Evolutionary conservation across 2,329 filamentous ascomycete species (phyloP), one percentile per base, ranked within the genome.

Genomic region (Aspergillus aculeatus): DNA sequence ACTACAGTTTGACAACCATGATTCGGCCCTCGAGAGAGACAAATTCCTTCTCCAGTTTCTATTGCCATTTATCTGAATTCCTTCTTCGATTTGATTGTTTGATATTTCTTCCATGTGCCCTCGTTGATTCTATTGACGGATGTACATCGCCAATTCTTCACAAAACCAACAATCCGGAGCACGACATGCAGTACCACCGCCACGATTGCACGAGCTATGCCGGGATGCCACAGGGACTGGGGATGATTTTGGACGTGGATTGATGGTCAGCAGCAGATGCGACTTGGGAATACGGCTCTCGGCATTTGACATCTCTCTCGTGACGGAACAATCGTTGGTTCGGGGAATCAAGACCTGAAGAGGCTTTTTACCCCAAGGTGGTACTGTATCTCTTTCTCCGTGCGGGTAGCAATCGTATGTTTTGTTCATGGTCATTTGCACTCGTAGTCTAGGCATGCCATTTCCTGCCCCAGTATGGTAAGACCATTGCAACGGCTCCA

Each of bases 61-160:
- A 63, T 64, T 64, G 58, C 63, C 65, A 64, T 63, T 63, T 69
- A 57, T 66, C 73, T 73, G 78, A 81, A 77, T 75, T 80, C 79
- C 68, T 70, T 81, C 79, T 79, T 65, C 62, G 63, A 55, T 54
- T 65, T 62, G 32, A 62, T 59, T 56, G 47, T 58, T 60, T 74
- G 63, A 73, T 70, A 68, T 76, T 76, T 73, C 74, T 74, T 76
- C 60, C 62, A 59, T 61, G 41, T 66, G 50, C 61, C 56, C 56
- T 59, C 53, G 56, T 58, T 55, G 54, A 57, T 24, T 62, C n/a
- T 47, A 19, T 49, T 35, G 48, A 58, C 57, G 60, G 55, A 32
- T 50, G 58, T 64, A 64, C 56, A 47, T 57, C 51, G 50, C 48
- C 38, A 44, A 19, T 3, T 35, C 16, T 44, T 44, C 38, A 16